Conservation (phyloP, 2,329 filamentous ascomycete species). For the Fusarium pininemorale region DNA sequence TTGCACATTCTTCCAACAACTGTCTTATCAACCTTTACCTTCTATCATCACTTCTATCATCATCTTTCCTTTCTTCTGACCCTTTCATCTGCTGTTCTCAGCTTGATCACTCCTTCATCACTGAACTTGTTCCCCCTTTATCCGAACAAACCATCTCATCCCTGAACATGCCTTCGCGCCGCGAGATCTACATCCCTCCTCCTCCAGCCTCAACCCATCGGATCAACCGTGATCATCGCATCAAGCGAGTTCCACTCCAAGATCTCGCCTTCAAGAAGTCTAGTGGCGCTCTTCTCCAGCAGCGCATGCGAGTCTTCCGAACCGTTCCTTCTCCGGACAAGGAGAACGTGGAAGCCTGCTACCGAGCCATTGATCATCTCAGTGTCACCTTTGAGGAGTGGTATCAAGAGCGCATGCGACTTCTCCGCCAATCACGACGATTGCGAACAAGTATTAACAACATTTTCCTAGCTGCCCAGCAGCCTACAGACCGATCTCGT, state of each 20-base stretch:
- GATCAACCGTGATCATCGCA: constrained; percentile 10
- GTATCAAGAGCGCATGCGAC: neutral
- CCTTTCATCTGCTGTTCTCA: neutral
- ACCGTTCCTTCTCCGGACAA: constrained; percentile 39
- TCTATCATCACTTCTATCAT: neutral
- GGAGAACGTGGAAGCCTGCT: constrained; percentile 40
- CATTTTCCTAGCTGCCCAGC: constrained; percentile 41
- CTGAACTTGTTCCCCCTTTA: neutral
- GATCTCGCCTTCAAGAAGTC: constrained; percentile 38
- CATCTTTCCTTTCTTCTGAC: neutral
- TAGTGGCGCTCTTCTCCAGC: constrained; percentile 31
- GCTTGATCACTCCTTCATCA: neutral
- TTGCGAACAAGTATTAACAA: constrained; percentile 20
- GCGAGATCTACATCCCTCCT: neutral
- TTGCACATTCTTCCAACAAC: neutral
- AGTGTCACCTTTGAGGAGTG: constrained; percentile 3
- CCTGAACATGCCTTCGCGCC: constrained; percentile 27
- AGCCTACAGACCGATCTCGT: constrained; percentile 41
- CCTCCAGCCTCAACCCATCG: neutral
- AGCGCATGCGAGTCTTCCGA: constrained; percentile 33
- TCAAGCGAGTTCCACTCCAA: constrained; percentile 40
- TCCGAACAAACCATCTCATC: neutral
- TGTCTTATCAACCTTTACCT: neutral
- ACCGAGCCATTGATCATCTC: constrained; percentile 25
- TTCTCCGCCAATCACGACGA: neutral